Evolutionary conservation across 1,284 basidiomycete genomes (phyloP).

Genomic region (Athelia psychrophila): DNA sequence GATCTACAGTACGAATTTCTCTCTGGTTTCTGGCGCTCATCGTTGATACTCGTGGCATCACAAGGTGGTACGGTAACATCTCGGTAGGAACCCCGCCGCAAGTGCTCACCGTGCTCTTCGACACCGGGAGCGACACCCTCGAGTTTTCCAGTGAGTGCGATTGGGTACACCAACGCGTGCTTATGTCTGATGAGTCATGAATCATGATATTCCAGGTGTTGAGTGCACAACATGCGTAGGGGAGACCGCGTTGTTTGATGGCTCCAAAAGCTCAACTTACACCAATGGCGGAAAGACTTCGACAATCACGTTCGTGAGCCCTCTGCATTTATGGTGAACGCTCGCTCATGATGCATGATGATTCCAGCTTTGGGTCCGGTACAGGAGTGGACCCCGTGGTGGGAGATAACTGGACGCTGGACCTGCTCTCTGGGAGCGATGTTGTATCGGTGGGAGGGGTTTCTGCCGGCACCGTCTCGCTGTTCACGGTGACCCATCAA

Average conservation of each 20-base stretch:
- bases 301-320: slow-evolving; percentile 25
- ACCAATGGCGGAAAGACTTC: slow-evolving; percentile 35
- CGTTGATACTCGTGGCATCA: slow-evolving; percentile 5
- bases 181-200: too few species aligned
- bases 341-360: too few species aligned
- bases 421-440: slow-evolving; percentile 39
- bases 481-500: slow-evolving; percentile 51
- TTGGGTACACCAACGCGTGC: too few species aligned
- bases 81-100: slow-evolving; percentile 49
- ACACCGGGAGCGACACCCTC: slow-evolving; percentile 47
- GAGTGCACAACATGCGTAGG: slow-evolving; percentile 41
- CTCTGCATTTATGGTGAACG: too few species aligned
- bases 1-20: slow-evolving; percentile 43
- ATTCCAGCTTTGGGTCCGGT: slow-evolving; percentile 48
- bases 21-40: slow-evolving; percentile 3
- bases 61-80: slow-evolving; percentile 51
- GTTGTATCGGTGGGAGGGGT: slow-evolving; percentile 45
- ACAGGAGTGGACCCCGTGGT: slow-evolving; percentile 57
- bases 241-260: slow-evolving; percentile 46
- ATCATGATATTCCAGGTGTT: slow-evolving; percentile 27
- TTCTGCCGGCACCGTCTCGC: slow-evolving; percentile 29
- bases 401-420: slow-evolving; percentile 38
- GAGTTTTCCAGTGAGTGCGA: slow-evolving; percentile 44
- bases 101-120: slow-evolving; percentile 45
- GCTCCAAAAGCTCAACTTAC: slow-evolving; percentile 47